These are phyloP conservation scores for Uncinocarpus reesii DNA, from an alignment of 2,329 filamentous ascomycete species.

Conservation along the genomic window DNA sequence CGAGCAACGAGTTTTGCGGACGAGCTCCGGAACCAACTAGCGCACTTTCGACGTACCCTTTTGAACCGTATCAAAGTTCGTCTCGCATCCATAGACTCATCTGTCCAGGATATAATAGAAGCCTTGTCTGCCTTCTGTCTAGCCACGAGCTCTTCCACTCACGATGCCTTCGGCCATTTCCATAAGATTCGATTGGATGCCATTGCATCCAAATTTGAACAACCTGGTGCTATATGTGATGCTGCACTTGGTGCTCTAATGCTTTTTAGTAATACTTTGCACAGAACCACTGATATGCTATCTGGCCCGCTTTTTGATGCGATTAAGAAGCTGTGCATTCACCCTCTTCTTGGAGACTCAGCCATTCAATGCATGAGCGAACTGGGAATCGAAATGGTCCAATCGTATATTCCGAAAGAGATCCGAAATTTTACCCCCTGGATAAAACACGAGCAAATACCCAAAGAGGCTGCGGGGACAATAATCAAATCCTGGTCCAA, in stretches of 20 bases:
- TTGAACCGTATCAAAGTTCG: constrained; percentile 53
- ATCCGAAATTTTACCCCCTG: constrained; percentile 79
- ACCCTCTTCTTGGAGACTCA: constrained; percentile 60
- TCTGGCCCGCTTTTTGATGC: constrained; percentile 62
- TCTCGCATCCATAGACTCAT: constrained; percentile 38
- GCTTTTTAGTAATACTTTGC: constrained; percentile 65
- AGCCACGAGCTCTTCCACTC: constrained; percentile 65
- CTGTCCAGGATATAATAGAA: constrained; percentile 49
- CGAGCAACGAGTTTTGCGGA: constrained; percentile 47
- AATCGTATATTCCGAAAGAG: constrained; percentile 70
- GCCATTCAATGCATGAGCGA: constrained; percentile 57
- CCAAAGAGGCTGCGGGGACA: constrained; percentile 49
- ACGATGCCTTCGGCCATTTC: constrained; percentile 70
- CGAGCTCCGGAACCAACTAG: constrained; percentile 53
- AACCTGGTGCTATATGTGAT: constrained; percentile 36
- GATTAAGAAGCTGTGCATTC: constrained; percentile 56
- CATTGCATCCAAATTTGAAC: constrained; percentile 52
- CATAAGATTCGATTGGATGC: constrained; percentile 60
- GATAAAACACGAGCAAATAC: constrained; percentile 68
- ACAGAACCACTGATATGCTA: constrained; percentile 65
- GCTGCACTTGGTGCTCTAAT: constrained; percentile 55
- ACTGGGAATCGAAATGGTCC: constrained; percentile 65
- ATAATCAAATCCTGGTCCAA: constrained; percentile 56
- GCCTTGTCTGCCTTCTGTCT: constrained; percentile 74
- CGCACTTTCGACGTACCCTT: constrained; percentile 52